Evolutionary conservation across 108 stramenopile genomes (phyloP).

Genomic region (Seminavis robusta): DNA sequence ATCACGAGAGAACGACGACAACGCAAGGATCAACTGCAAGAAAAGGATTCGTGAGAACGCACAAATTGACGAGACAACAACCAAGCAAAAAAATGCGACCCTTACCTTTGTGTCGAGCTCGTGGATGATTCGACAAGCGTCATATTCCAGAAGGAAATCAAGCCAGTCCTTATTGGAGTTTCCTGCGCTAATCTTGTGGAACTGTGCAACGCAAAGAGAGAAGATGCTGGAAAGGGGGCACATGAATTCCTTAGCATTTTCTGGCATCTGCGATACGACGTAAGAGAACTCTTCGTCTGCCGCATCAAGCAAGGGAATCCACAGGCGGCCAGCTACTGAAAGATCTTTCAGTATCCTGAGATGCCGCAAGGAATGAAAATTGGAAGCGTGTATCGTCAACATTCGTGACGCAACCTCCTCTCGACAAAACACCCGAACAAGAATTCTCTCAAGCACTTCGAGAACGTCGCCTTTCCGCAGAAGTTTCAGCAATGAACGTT

Average conservation of each 20-base stretch:
- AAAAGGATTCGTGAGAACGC: too few relatives aligned
- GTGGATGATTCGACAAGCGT: conserved; percentile 71
- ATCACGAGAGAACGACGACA: conserved; percentile 73
- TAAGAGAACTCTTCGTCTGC: conserved; percentile 76
- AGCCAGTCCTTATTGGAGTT: conserved; percentile 72
- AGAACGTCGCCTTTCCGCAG: conserved; percentile 55
- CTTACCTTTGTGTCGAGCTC: conserved; percentile 78
- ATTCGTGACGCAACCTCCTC: conserved; percentile 61
- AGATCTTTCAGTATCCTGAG: conserved; percentile 80
- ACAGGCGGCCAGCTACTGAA: conserved; percentile 67
- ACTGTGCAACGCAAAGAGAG: conserved; percentile 81
- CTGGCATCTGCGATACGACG: conserved; percentile 55
- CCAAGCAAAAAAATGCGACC: too few relatives aligned
- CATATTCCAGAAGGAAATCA: conserved; percentile 75
- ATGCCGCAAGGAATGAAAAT: conserved; percentile 55
- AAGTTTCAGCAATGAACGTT: conserved; percentile 54
- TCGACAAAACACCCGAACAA: conserved; percentile 58
- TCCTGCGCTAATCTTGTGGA: conserved; percentile 57
- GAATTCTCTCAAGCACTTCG: conserved; percentile 58
- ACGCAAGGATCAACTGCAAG: conserved; percentile 55
- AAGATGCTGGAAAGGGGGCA: conserved; percentile 69
- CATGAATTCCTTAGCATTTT: conserved; percentile 59
- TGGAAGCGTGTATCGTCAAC: conserved; percentile 66
- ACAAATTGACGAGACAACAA: too few relatives aligned
- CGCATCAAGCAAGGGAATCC: conserved; percentile 81